Base-by-base conservation (phyloP, 2,329 filamentous ascomycete species). In the Curvularia lunata region DNA sequence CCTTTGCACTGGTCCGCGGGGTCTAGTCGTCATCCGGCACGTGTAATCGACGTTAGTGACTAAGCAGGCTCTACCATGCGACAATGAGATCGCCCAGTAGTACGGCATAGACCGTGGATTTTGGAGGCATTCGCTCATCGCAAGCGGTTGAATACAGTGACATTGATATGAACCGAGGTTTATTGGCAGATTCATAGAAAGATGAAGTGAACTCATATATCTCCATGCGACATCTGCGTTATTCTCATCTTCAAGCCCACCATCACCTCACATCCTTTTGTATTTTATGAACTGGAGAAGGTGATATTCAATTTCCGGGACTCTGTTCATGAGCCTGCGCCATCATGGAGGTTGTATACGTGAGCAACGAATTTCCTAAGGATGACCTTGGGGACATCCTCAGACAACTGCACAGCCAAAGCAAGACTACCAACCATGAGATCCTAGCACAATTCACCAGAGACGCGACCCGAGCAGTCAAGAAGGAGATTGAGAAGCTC, bases 321-420 rank as follows among this genome's bases (percentile, higher is more conserved):
- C 41, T 40, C 16, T 18, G 4, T 23, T 3, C 6, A 21, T 23
- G 28, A 34, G 30, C 23, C 25, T 40, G 18, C 12, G 40, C 10
- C 48, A 48, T 12, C 30, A 74, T 75, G 67, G 72, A 71, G 56
- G 46, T 82, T 34, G 49, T 74, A 38, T 82, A 77, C 64, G 83
- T 83, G 66, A 75, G 77, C 61, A 81, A 82, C 55, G 80, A 83
- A 58, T 81, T 83, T 50, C 81, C 81, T 0, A 72, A 69, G n/a
- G 80, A 82, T 34, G 77, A 83, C 58, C 61, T 82, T 9, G 58
- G 72, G 23, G 64, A 75, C 23, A 59, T 83, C 0, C 71, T 79
- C 43, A 79, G 81, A 8, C 63, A 70, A 4, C 65, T 84, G 10
- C 73, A 77, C 28, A 58, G 57, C 13, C 75, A 76, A 52, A 79